Conservation (phyloP, 2,329 filamentous ascomycete genomes). For the Apiospora rasikravindrae region DNA sequence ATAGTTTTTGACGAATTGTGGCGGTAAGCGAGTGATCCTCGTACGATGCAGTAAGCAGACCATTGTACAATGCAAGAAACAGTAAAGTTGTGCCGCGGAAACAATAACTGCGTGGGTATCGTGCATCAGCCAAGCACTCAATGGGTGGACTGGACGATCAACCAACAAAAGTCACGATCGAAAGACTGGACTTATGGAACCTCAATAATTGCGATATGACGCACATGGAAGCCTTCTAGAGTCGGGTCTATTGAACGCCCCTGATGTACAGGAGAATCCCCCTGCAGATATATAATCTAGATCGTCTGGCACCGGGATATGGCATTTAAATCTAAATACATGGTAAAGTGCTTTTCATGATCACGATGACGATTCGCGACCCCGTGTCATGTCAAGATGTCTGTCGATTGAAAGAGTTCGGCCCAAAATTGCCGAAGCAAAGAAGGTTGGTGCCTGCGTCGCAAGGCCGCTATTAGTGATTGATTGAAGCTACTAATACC, state of each 20-base stretch:
- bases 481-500: slow-evolving; percentile 1
- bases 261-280: neutral
- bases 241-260: neutral
- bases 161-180: neutral
- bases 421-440: neutral
- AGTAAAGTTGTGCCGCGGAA: neutral
- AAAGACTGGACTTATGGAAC: neutral
- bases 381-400: neutral
- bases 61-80: neutral
- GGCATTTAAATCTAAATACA: too few species aligned
- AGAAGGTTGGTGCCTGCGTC: slow-evolving; percentile 5
- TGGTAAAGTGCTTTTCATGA: neutral
- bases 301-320: neutral
- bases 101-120: neutral
- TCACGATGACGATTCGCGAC: neutral
- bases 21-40: neutral
- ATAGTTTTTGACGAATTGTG: neutral
- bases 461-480: neutral
- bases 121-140: neutral
- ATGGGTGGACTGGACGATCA: neutral
- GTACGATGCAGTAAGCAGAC: slow-evolving; percentile 3
- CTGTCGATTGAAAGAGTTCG: neutral
- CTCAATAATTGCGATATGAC: neutral
- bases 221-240: neutral
- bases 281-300: neutral